phyloP scores from a whole-genome alignment of 139 green algal species.

The Medakamo hakoo region DNA sequence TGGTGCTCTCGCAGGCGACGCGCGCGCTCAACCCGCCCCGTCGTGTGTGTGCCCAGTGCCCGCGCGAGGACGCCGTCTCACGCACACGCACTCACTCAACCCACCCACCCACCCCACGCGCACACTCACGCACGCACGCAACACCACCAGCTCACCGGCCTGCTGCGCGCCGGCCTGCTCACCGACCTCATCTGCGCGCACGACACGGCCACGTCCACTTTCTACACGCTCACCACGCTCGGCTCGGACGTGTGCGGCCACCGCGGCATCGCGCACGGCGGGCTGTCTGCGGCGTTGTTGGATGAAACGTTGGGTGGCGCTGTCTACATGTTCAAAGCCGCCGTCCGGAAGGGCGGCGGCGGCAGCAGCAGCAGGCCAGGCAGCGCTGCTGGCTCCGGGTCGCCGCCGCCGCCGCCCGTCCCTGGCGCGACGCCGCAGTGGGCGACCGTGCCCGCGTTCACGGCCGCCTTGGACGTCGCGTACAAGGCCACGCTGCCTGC shows the following conservation, averaged over 20 bases:
- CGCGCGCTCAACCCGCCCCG: background rate
- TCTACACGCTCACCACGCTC: slow-evolving; percentile 11
- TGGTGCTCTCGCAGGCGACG: no score
- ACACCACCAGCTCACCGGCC: background rate
- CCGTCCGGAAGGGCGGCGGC: no score
- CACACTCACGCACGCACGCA: no score
- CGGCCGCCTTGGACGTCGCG: slow-evolving; percentile 13
- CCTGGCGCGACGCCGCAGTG: slow-evolving; percentile 1
- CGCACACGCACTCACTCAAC: no score
- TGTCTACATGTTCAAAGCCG: slow-evolving; percentile 15
- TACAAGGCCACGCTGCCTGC: slow-evolving; percentile 12
- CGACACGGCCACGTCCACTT: background rate
- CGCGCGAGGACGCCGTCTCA: no score
- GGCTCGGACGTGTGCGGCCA: slow-evolving; percentile 17
- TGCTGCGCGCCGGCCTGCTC: slow-evolving; percentile 1
- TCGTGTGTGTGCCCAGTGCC: no score
- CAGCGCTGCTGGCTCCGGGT: no score
- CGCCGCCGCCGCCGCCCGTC: no score
- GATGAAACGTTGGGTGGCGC: slow-evolving; percentile 18
- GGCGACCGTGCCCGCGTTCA: slow-evolving; percentile 14
- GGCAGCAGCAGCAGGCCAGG: no score
- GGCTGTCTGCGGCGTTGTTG: slow-evolving; percentile 7
- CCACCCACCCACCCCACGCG: no score
- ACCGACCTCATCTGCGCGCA: slow-evolving; percentile 9
- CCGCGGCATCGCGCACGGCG: slow-evolving; percentile 15